phyloP scores from a whole-genome alignment of 129 eudicot genomes.

The Lactuca saligna region DNA sequence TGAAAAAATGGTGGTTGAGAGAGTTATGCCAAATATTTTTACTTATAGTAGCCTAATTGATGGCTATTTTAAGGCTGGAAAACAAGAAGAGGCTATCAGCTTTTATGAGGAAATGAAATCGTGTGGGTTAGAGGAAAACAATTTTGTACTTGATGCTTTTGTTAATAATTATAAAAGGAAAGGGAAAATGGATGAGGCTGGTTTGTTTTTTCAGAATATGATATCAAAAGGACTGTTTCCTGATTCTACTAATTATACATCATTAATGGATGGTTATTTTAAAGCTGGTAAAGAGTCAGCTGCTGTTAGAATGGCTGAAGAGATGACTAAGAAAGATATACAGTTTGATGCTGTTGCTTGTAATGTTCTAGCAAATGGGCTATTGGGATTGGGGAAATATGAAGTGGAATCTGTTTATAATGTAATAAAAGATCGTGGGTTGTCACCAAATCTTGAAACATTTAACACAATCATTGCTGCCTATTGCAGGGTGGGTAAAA shows the following conservation, averaged over 20 bases:
- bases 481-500: constrained; percentile 63
- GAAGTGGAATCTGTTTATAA: constrained; percentile 69
- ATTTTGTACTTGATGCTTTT: constrained; percentile 56
- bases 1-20: constrained; percentile 47
- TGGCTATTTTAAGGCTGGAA: constrained; percentile 72
- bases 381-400: constrained; percentile 64
- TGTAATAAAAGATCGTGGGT: constrained; percentile 56
- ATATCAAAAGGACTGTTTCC: constrained; percentile 53
- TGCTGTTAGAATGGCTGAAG: constrained; percentile 73
- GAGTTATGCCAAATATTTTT: constrained; percentile 60
- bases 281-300: constrained; percentile 74
- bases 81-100: constrained; percentile 50
- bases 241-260: constrained; percentile 72
- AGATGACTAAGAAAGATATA: constrained; percentile 49
- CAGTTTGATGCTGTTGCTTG: constrained; percentile 73
- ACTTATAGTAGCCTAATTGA: constrained; percentile 62
- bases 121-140: constrained; percentile 69
- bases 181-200: constrained; percentile 70
- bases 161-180: constrained; percentile 62
- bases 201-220: constrained; percentile 44
- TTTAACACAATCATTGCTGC: constrained; percentile 81
- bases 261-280: constrained; percentile 84
- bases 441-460: constrained; percentile 70
- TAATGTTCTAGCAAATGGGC: constrained; percentile 78
- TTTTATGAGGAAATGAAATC: constrained; percentile 68